Evolutionary conservation across 371 early-diverging fungal species (phyloP), one percentile per base, ranked within the genome.

Genomic region (Mortierella sp.): DNA sequence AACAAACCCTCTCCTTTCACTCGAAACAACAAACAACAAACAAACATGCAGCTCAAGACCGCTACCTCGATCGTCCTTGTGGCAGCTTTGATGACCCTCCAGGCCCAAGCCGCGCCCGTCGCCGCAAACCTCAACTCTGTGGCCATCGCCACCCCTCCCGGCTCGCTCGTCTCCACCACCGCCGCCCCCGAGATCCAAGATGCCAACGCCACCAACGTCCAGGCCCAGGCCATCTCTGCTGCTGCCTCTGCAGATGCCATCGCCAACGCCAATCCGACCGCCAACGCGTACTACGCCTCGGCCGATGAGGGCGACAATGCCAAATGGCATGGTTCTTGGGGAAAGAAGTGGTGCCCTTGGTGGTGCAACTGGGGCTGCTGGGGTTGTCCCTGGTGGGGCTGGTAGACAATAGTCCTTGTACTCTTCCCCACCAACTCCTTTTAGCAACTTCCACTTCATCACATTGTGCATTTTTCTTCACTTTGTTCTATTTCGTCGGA

Each of bases 61-160:
- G 61, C 88, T n/a, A 58, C 88, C 10, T 85, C 81, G 43, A 88
- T 88, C 19, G 87, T 87, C 1, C 78, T 90, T 10, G 37, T 89
- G 44, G 45, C 58, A 41, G 29, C 45, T 5, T 3, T 58, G 58
- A 58, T 58, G 55, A 29, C 29, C 14, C 14, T 53, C 55, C 55
- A 53, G 34, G 58, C 22, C 22, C 58, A 58, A 19, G 34, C 58
- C 29, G 58, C 58, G 4, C 58, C 58, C 19, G 29, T 58, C 34
- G 29, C 2, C 58, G 19, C 29, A 16, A 34, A 58, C 58, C 11
- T 9, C 58, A 34, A 29, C 53, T 11, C 29, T 24, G 24, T 29
- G 26, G 14, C 29, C 53, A 29, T 29, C 29, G 14, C 29, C 29
- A 29, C 11, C 55, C 16, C 55, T 13, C 55, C 34, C 55, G 31